phyloP scores from a whole-genome alignment of 768 basidiomycete genomes.

The Hortiboletus campestris region DNA sequence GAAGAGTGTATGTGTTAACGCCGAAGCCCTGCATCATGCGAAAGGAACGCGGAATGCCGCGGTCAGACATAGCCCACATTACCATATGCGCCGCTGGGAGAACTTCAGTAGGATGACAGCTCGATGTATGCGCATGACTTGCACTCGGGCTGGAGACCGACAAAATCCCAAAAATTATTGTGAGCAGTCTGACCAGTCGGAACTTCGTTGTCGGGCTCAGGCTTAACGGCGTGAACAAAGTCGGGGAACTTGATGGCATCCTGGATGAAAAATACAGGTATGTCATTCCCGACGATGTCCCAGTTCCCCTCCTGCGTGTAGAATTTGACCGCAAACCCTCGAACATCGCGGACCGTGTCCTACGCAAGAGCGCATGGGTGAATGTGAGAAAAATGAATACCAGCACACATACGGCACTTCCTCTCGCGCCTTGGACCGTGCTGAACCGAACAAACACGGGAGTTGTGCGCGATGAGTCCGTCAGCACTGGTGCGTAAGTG shows the following conservation, averaged over 20 bases:
- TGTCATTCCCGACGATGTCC: slow-evolving; percentile 85
- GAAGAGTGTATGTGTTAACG: slow-evolving; percentile 80
- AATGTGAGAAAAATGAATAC: not conserved
- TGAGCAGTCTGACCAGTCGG: slow-evolving; percentile 69
- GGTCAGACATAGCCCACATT: slow-evolving; percentile 85
- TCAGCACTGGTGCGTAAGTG: slow-evolving; percentile 68
- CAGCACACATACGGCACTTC: slow-evolving; percentile 63
- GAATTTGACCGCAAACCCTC: slow-evolving; percentile 83
- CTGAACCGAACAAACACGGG: slow-evolving; percentile 83
- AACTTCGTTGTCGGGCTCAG: slow-evolving; percentile 82
- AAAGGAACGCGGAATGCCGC: slow-evolving; percentile 79
- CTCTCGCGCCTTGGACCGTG: slow-evolving; percentile 78
- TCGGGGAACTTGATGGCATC: slow-evolving; percentile 86
- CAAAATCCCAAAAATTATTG: slow-evolving; percentile 89
- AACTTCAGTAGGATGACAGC: slow-evolving; percentile 15
- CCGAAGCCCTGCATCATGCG: slow-evolving; percentile 91
- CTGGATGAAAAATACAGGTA: slow-evolving; percentile 81
- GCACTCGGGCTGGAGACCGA: slow-evolving; percentile 67
- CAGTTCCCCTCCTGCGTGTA: slow-evolving; percentile 85
- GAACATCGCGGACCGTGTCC: slow-evolving; percentile 80
- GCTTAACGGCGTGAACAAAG: slow-evolving; percentile 80
- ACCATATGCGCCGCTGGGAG: slow-evolving; percentile 63
- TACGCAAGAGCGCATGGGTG: slow-evolving; percentile 20
- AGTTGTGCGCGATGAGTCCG: slow-evolving; percentile 68
- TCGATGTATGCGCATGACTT: slow-evolving; percentile 9